phyloP scores from a whole-genome alignment of 2,329 filamentous ascomycete species.

The Metarhizium anisopliae region DNA sequence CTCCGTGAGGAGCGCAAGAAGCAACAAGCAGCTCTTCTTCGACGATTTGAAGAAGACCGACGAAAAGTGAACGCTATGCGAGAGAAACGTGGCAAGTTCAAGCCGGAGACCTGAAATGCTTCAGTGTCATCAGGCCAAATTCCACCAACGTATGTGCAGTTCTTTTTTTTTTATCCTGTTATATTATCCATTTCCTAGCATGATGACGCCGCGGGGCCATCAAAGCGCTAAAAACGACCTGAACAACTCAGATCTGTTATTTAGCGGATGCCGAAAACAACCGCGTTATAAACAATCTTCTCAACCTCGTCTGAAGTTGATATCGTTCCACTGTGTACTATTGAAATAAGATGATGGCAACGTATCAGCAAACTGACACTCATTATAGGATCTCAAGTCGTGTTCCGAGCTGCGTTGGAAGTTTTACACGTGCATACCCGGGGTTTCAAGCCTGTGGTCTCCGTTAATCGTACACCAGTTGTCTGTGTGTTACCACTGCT shows the following conservation, averaged over 20 bases:
- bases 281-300: conserved; percentile 57
- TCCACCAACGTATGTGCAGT: not conserved
- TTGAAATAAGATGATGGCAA: not conserved
- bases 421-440: not conserved
- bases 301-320: conserved; percentile 48
- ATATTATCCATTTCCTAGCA: conserved; percentile 13
- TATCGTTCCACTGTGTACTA: not conserved
- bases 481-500: not conserved
- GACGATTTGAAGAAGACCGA: conserved; percentile 67
- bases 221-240: conserved; percentile 19
- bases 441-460: not conserved
- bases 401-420: not conserved
- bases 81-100: conserved; percentile 55
- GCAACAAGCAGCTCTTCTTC: conserved; percentile 58
- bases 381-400: not conserved
- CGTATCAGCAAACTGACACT: not conserved
- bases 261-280: conserved; percentile 47
- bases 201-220: conserved; percentile 49
- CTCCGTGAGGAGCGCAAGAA: conserved; percentile 69
- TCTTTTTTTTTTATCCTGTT: conserved; percentile 4
- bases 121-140: not conserved
- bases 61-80: conserved; percentile 64
- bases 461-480: not conserved
- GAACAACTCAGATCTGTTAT: conserved; percentile 15
- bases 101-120: conserved; percentile 34